Evolutionary conservation across 73 alveolate species (phyloP).

Genomic region (Uronychia binucleata): DNA sequence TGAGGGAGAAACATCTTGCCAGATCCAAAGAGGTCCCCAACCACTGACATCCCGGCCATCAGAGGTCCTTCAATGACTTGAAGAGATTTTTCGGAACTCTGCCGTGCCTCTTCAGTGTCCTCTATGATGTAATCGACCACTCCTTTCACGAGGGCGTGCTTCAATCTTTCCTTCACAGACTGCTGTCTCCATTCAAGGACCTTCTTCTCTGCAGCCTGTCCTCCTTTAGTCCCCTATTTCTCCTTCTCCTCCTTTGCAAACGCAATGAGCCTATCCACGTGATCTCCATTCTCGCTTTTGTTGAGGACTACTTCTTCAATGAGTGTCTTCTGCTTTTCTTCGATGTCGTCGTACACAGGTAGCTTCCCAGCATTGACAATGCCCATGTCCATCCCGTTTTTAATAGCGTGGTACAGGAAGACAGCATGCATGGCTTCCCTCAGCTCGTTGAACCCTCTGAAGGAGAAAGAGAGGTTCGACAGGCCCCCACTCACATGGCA

Average conservation of each 20-base stretch:
- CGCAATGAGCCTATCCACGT: constrained; percentile 61
- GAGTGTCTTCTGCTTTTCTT: constrained; percentile 50
- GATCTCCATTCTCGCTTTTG: constrained; percentile 68
- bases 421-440: constrained; percentile 77
- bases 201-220: constrained; percentile 25
- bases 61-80: constrained; percentile 90
- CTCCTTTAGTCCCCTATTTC: constrained; percentile 42
- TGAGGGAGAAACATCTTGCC: constrained; percentile 94
- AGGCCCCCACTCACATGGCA: constrained; percentile 81
- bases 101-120: constrained; percentile 83
- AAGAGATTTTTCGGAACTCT: constrained; percentile 57
- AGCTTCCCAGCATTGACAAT: constrained; percentile 89
- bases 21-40: constrained; percentile 88
- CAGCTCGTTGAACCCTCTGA: constrained; percentile 73
- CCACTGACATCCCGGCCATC: constrained; percentile 87
- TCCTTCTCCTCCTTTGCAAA: constrained; percentile 65
- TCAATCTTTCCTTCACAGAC: constrained; percentile 67
- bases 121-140: constrained; percentile 71
- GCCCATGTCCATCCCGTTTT: constrained; percentile 86
- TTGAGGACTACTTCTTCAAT: constrained; percentile 73
- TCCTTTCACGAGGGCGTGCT: constrained; percentile 84
- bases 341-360: constrained; percentile 81
- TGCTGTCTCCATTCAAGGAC: constrained; percentile 69
- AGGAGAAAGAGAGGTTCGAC: constrained; percentile 83
- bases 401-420: constrained; percentile 78